Evolutionary conservation across 768 basidiomycete species (phyloP).

Genomic region (Kwoniella dendrophila): DNA sequence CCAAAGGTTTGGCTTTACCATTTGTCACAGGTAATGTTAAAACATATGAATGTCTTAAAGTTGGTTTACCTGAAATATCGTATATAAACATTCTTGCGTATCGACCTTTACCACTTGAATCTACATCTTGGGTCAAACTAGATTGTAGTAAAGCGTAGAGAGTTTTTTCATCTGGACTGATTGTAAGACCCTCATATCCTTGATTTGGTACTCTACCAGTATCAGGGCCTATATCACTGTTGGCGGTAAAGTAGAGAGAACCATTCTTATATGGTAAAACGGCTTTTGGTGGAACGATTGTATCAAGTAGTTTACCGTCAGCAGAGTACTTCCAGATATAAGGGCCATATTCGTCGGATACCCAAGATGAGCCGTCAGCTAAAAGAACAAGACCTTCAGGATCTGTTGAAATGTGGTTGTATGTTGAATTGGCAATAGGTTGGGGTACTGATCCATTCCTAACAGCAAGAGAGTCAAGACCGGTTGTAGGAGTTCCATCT

Average conservation of each 20-base stretch:
- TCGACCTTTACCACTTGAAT: conserved; percentile 59
- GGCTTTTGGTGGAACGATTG: conserved; percentile 66
- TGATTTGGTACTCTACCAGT: conserved; percentile 65
- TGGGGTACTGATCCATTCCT: conserved; percentile 61
- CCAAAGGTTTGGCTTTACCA: conserved; percentile 59
- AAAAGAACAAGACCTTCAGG: conserved; percentile 66
- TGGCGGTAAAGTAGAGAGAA: conserved; percentile 61
- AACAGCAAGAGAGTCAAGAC: conserved; percentile 63
- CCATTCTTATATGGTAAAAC: conserved; percentile 61
- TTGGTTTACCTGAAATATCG: conserved; percentile 58
- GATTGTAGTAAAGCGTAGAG: conserved; percentile 69
- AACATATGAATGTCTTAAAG: conserved; percentile 49
- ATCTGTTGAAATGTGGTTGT: conserved; percentile 63
- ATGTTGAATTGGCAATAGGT: conserved; percentile 58
- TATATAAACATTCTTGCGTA: conserved; percentile 66
- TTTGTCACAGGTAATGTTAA: conserved; percentile 58
- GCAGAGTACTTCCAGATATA: conserved; percentile 65
- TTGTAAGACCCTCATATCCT: conserved; percentile 67
- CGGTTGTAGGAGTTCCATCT: conserved; percentile 59
- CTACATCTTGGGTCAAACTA: conserved; percentile 68
- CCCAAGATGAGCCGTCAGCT: conserved; percentile 67
- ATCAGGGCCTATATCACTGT: conserved; percentile 55
- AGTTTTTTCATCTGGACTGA: conserved; percentile 60
- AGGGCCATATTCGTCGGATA: conserved; percentile 71
- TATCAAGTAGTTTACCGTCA: conserved; percentile 61